These are phyloP conservation scores for Xylaria castorea DNA, from an alignment of 495 filamentous ascomycete genomes.

Conservation along the genomic window DNA sequence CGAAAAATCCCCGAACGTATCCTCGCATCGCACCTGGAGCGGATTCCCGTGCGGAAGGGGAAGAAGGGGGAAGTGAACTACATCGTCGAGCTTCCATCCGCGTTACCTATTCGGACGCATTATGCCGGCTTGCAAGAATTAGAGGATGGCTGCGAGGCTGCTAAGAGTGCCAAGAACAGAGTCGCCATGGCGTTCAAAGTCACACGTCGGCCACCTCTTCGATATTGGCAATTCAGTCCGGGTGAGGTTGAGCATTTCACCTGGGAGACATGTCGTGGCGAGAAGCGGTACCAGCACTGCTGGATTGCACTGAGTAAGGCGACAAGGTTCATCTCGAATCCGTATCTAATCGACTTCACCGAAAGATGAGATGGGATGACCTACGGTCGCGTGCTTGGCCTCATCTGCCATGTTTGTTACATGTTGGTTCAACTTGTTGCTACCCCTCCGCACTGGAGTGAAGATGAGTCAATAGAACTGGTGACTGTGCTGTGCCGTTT, in stretches of 20 bases:
- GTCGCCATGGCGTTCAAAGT: conserved; percentile 30
- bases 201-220: conserved; percentile 33
- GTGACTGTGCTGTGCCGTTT: conserved; percentile 3
- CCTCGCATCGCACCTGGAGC: conserved; percentile 27
- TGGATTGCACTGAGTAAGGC: conserved; percentile 32
- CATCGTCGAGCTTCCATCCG: conserved; percentile 38
- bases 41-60: conserved; percentile 27
- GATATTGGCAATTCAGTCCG: conserved; percentile 42
- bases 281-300: conserved; percentile 30
- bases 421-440: not conserved
- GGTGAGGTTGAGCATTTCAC: conserved; percentile 40
- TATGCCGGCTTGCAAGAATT: conserved; percentile 30
- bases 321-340: conserved; percentile 33
- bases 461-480: conserved; percentile 16
- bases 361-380: conserved; percentile 12
- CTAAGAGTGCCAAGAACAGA: not conserved
- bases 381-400: not conserved
- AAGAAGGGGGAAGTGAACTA: conserved; percentile 26
- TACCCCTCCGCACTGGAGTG: not conserved
- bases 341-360: conserved; percentile 37
- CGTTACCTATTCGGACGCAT: conserved; percentile 34
- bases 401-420: conserved; percentile 1
- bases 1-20: conserved; percentile 38
- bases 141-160: not conserved
- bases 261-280: conserved; percentile 37